A percentile compares a stretch with the other conserved stretches of the same genome.
Conservation (phyloP, 2,329 filamentous ascomycete species). For the Nemania sp. region DNA sequence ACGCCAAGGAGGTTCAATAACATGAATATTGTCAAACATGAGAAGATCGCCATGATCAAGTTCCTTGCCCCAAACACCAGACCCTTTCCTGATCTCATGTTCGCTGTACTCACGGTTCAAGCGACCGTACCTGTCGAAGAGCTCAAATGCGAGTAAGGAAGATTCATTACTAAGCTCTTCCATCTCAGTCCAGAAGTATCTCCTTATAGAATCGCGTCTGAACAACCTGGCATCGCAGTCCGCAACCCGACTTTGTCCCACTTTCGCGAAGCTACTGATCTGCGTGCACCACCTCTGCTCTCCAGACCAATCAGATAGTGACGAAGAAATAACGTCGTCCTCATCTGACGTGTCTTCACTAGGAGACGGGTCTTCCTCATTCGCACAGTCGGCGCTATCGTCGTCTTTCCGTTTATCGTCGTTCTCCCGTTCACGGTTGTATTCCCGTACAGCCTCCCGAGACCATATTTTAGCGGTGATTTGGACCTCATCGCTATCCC, state of each 20-base stretch:
- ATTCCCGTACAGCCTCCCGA: background rate
- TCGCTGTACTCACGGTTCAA: conserved; percentile 40
- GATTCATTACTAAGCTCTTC: conserved; percentile 25
- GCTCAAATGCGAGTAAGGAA: conserved; percentile 38
- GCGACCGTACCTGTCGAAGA: conserved; percentile 45
- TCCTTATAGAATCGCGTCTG: conserved; percentile 10
- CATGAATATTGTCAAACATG: conserved; percentile 27
- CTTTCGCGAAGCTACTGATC: conserved; percentile 1
- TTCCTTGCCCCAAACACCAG: conserved; percentile 37
- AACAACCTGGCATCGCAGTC: conserved; percentile 16
- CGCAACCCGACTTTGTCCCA: conserved; percentile 3
- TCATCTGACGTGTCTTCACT: background rate
- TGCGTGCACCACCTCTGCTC: background rate
- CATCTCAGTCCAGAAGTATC: conserved; percentile 41
- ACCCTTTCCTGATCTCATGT: conserved; percentile 34
- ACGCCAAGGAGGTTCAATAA: conserved; percentile 23
- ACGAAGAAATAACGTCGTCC: background rate
- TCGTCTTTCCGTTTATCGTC: background rate
- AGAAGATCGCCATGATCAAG: conserved; percentile 36
- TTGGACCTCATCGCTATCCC: background rate
- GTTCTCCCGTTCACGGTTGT: no score
- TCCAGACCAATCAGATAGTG: background rate
- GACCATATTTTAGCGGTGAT: background rate
- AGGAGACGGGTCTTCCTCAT: no score
- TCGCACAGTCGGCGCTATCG: background rate